These are phyloP conservation scores for Fusarium algeriense DNA, from an alignment of 2,329 filamentous ascomycete species.

Conservation along the genomic window DNA sequence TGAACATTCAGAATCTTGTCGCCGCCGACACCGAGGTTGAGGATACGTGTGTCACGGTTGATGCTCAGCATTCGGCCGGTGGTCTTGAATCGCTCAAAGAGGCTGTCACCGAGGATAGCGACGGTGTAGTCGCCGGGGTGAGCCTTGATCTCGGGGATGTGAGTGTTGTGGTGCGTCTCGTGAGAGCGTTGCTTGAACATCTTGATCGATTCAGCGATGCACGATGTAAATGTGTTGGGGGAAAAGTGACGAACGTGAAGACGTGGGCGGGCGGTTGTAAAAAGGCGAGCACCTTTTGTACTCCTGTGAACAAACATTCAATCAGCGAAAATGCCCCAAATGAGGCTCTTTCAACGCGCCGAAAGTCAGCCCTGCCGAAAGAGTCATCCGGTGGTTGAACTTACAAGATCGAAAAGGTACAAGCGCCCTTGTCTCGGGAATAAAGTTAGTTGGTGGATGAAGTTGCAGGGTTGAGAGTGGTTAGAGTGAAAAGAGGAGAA, in stretches of 20 bases:
- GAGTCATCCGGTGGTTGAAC: neutral
- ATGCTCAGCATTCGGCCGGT: neutral
- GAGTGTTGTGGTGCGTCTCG: slow-evolving; percentile 11
- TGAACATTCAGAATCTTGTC: slow-evolving; percentile 21
- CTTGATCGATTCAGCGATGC: neutral
- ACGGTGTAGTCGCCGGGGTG: neutral
- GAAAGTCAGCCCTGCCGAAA: neutral
- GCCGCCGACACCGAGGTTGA: slow-evolving; percentile 9
- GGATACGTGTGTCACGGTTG: neutral
- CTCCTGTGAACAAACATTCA: accelerated
- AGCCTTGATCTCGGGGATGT: neutral
- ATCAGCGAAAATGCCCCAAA: neutral
- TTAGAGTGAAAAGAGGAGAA: neutral
- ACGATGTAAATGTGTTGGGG: neutral
- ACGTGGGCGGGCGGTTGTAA: accelerated
- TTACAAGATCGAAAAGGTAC: neutral
- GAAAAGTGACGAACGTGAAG: neutral
- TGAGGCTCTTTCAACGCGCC: neutral
- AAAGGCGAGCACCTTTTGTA: neutral
- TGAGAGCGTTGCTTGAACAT: slow-evolving; percentile 29
- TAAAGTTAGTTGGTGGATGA: neutral
- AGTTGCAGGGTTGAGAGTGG: neutral
- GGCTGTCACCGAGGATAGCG: slow-evolving; percentile 12
- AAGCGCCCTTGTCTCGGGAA: neutral
- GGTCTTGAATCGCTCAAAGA: slow-evolving; percentile 20